Percentiles rank a stretch among this genome's conserved stretches.
These are phyloP conservation scores for Exidia glandulosa DNA, from an alignment of 768 basidiomycete genomes.

Conservation along the genomic window DNA sequence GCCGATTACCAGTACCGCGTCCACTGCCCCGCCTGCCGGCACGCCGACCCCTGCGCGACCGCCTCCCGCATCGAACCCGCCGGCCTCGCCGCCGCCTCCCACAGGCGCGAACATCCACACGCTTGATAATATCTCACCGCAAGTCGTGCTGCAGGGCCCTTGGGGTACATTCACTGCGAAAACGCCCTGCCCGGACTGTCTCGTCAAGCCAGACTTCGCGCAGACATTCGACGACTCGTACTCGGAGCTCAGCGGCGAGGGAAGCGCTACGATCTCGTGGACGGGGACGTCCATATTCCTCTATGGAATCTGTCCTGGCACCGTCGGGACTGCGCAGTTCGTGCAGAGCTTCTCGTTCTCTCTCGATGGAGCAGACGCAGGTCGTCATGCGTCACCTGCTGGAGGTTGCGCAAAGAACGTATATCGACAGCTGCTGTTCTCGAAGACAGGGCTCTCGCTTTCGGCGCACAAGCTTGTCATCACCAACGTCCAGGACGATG, in stretches of 20 bases:
- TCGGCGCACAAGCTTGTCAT: neutral
- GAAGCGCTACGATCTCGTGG: neutral
- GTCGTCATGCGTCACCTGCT: neutral
- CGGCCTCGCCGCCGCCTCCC: neutral
- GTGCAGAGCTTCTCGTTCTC: neutral
- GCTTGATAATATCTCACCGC: neutral
- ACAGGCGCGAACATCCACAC: neutral
- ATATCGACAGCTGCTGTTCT: neutral
- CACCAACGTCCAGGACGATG: neutral
- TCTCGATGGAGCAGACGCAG: neutral
- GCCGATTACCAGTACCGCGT: neutral
- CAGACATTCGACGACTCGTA: neutral
- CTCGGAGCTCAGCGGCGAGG: neutral
- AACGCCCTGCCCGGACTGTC: neutral
- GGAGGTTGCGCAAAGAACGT: neutral
- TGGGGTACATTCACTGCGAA: neutral
- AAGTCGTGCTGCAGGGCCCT: neutral
- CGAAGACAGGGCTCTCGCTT: neutral
- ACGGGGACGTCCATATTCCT: neutral
- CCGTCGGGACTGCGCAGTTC: neutral
- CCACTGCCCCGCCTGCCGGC: neutral
- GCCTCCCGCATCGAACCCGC: neutral
- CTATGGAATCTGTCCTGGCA: neutral
- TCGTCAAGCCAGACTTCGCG: neutral
- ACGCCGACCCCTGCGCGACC: neutral